Conservation (phyloP, 306 rosid genomes). For the Canavalia ensiformis region DNA sequence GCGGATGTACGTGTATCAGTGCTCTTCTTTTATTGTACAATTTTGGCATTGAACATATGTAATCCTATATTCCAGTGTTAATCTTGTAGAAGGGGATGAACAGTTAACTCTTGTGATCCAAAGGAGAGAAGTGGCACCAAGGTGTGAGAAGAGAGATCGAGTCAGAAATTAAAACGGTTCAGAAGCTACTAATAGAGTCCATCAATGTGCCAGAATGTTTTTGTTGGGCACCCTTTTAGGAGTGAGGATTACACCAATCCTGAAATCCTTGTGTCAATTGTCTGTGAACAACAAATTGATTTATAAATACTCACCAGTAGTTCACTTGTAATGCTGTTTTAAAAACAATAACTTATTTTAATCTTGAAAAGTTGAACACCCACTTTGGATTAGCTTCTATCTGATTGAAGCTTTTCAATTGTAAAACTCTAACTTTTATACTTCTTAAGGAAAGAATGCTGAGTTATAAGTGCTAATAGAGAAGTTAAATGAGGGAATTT, state of each 20-base stretch:
- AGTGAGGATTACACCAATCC: slow-evolving; percentile 30
- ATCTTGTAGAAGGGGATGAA: slow-evolving; percentile 26
- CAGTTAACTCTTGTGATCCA: slow-evolving; percentile 33
- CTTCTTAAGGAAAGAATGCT: too few species aligned
- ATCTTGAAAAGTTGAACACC: not conserved
- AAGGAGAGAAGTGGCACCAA: slow-evolving; percentile 35
- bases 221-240: slow-evolving; percentile 37
- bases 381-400: too few species aligned
- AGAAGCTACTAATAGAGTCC: slow-evolving; percentile 20
- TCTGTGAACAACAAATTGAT: slow-evolving; percentile 54
- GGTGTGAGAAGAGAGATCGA: slow-evolving; percentile 24
- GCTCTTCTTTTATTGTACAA: not conserved
- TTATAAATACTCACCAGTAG: slow-evolving; percentile 1
- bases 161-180: slow-evolving; percentile 38
- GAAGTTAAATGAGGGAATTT: too few species aligned
- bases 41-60: slow-evolving; percentile 40
- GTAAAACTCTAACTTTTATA: too few species aligned
- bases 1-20: too few species aligned
- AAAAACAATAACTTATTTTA: slow-evolving; percentile 2
- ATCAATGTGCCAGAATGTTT: slow-evolving; percentile 20
- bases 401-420: too few species aligned
- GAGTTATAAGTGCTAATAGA: too few species aligned
- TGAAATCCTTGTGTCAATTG: slow-evolving; percentile 42
- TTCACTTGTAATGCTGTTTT: slow-evolving; percentile 2
- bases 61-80: slow-evolving; percentile 41